These are phyloP conservation scores for Candida qinlingensis DNA, from an alignment of 805 yeast species.

Conservation along the genomic window DNA sequence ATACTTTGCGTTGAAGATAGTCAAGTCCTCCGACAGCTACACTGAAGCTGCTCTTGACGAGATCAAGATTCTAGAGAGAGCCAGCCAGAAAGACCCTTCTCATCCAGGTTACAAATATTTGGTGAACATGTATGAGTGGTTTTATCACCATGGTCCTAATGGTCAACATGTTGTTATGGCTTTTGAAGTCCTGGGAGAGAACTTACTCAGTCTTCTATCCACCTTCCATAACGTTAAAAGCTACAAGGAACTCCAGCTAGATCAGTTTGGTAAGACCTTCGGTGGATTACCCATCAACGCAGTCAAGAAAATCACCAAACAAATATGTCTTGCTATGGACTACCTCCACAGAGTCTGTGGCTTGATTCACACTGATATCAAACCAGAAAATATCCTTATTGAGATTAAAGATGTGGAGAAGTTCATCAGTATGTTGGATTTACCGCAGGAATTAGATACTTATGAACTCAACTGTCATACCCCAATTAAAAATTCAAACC, in stretches of 20 bases:
- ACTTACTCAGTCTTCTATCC: slow-evolving; percentile 43
- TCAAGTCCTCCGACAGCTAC: slow-evolving; percentile 47
- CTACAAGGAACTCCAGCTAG: neutral
- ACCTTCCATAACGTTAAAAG: slow-evolving; percentile 27
- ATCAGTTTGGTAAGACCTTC: slow-evolving; percentile 32
- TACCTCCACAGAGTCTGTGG: slow-evolving; percentile 58
- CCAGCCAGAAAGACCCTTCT: slow-evolving; percentile 25
- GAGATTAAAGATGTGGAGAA: slow-evolving; percentile 51
- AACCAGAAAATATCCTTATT: slow-evolving; percentile 64
- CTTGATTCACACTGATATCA: slow-evolving; percentile 67
- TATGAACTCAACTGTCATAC: slow-evolving; percentile 1
- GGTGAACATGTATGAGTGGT: slow-evolving; percentile 50
- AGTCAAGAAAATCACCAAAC: slow-evolving; percentile 53
- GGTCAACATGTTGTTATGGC: slow-evolving; percentile 65
- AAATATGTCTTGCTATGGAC: slow-evolving; percentile 49
- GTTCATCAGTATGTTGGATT: slow-evolving; percentile 29
- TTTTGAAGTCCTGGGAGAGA: slow-evolving; percentile 61
- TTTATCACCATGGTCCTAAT: slow-evolving; percentile 53
- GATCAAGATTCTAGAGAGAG: slow-evolving; percentile 40
- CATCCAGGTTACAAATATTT: slow-evolving; percentile 50
- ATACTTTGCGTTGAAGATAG: slow-evolving; percentile 61
- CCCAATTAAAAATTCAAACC: slow-evolving; percentile 34
- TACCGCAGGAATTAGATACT: slow-evolving; percentile 14
- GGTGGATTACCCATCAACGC: slow-evolving; percentile 51
- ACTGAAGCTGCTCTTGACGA: slow-evolving; percentile 64